Evolutionary conservation across 1,139 yeast genomes (phyloP).

Genomic region (Hyphopichia khmerensis): DNA sequence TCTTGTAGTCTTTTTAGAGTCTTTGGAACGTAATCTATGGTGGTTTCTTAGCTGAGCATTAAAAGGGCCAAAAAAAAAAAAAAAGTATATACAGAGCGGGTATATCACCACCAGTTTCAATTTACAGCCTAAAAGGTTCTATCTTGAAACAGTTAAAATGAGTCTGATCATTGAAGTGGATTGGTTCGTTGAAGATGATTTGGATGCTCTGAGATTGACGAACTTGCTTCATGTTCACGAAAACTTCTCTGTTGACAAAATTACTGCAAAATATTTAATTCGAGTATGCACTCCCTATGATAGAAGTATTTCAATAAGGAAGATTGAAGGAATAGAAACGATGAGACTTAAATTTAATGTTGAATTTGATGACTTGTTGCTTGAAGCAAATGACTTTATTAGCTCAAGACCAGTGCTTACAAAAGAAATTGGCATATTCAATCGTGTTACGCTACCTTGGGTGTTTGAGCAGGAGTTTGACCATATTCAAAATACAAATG

Average conservation of each 20-base stretch:
- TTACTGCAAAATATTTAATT: not conserved
- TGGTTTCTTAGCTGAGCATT: too few species aligned
- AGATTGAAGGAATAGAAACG: not conserved
- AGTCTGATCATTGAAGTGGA: not conserved
- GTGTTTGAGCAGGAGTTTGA: too few species aligned
- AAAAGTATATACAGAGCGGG: not conserved
- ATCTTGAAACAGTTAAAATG: too few species aligned
- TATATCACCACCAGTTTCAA: not conserved
- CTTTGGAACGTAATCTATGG: too few species aligned
- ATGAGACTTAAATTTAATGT: not conserved
- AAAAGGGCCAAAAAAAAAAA: too few species aligned
- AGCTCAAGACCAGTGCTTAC: too few species aligned
- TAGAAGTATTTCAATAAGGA: not conserved
- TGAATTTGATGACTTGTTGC: not conserved
- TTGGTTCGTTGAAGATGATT: not conserved
- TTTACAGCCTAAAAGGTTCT: too few species aligned
- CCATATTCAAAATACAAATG: too few species aligned
- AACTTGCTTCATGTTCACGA: not conserved
- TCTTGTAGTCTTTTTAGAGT: too few species aligned
- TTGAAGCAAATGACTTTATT: not conserved
- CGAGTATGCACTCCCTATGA: not conserved
- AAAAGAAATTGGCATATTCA: too few species aligned
- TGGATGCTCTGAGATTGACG: not conserved
- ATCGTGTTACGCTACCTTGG: too few species aligned
- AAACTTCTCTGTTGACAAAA: not conserved